Base-by-base conservation (phyloP, 768 basidiomycete genomes). In the Naematelia encephala region DNA sequence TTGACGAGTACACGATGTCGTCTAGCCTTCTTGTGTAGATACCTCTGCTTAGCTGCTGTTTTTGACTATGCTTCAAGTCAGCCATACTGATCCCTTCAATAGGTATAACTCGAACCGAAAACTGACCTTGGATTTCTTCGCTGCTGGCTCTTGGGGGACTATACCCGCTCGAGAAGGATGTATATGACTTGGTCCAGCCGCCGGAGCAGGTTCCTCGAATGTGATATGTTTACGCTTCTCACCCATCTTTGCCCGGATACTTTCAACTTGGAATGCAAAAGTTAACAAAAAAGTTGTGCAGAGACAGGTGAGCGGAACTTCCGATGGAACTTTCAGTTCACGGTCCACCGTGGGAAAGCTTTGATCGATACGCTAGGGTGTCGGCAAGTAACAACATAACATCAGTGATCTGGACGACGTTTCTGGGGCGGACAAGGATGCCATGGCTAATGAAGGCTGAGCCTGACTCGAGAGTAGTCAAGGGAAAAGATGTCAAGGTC, bases 31-130 rank as follows among this genome's bases (percentile, higher is more conserved):
- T 84, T 84, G 70, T 83, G 85, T 44, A 89, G 79, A 72, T 91
- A 89, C 59, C 85, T 80, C 65, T 84, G 77, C 74, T 89, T 88
- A 1, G 87, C 86, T 57, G 82, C 86, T 0, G 88, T 88, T 78
- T 87, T 87, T 8, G 34, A 8, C 34, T 39, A 16, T 16, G 16
- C n/a, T n/a, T n/a, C 34, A 16, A 16, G 34, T 39, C 34, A 39
- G 34, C 16, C 34, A 39, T 16, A 16, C 1, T 29, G 51, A 50
- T 22, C 16, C 4, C 34, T 22, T 5, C 22, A 26, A 23, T 51
- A 28, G 49, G 4, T 51, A 19, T 51, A 8, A 25, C 49, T 51
- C n/a, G n/a, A n/a, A n/a, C n/a, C n/a, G n/a, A n/a, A n/a, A 39
- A 39, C 34, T 8, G 34, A 39, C 34, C 34, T 39, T 39, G 34